Base-by-base conservation (phyloP, 192 early-diverging fungal species). In the Entomortierella parvispora region DNA sequence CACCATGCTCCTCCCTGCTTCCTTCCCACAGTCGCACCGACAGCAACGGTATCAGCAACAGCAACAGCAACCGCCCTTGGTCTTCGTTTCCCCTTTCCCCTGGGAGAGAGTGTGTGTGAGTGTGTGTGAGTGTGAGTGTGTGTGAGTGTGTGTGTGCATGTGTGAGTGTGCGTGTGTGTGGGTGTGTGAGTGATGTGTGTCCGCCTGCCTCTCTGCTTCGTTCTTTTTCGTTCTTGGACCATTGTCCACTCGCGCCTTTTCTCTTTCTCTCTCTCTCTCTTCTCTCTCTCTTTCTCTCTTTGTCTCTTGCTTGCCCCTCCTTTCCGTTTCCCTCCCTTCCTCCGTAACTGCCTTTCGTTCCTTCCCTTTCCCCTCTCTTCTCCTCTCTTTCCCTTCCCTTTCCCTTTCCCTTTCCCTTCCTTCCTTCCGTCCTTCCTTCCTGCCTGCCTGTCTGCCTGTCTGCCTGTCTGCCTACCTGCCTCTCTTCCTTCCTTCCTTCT, bases 311-410 rank as follows among this genome's bases (percentile, higher is more conserved):
- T 8, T 31, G 3, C 52, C 6, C 52, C 25, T 18, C 22, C 10
- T n/a, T 31, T 55, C 53, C 17, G 17, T 40, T 42, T 58, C 56
- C 56, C 26, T 42, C 15, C 20, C 43, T 42, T 58, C 32, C 32
- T 15, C 18, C 31, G 0, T 42, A 5, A 42, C 56, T 23, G 14
- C 17, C 32, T 31, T 29, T 26, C 32, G 14, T 31, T 42, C 37
- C 10, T 10, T 47, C 14, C 47, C 44, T 23, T 20, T 46, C 4
- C n/a, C 17, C 37, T 22, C 40, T 43, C 15, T 22, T 4, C 45
- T 60, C 45, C 29, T 45, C 20, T 8, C 20, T 51, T 51, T 14
- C 9, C 7, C 9, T n/a, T 14, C 20, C 25, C 20, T 51, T 51
- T 51, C 25, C 25, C 25, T 51, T 22, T 51, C 25, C 25, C 7